These are phyloP conservation scores for Alternaria alternata DNA, from an alignment of 2,329 filamentous ascomycete species.

Conservation along the genomic window DNA sequence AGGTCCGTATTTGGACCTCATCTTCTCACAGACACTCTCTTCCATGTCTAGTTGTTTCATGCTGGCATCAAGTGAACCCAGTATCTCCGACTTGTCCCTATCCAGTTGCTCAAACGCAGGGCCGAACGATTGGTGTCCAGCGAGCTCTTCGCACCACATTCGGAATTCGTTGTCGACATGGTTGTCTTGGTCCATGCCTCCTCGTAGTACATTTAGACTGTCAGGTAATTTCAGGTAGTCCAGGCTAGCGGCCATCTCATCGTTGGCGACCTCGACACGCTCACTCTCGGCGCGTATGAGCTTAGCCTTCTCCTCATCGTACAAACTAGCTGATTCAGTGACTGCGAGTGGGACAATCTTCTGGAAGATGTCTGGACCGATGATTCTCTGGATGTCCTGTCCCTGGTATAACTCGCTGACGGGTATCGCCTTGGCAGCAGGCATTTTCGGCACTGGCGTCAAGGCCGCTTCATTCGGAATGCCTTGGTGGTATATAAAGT, in stretches of 20 bases:
- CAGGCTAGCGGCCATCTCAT: slow-evolving; percentile 93
- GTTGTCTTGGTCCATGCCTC: slow-evolving; percentile 88
- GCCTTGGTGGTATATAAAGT: slow-evolving; percentile 96
- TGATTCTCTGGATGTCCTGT: slow-evolving; percentile 96
- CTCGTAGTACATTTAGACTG: slow-evolving; percentile 89
- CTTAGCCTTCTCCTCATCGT: slow-evolving; percentile 98
- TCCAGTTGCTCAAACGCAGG: slow-evolving; percentile 81
- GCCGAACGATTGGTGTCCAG: slow-evolving; percentile 80
- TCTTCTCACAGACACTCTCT: slow-evolving; percentile 98
- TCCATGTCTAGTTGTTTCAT: slow-evolving; percentile 94
- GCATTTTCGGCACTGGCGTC: slow-evolving; percentile 83
- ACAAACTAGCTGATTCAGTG: slow-evolving; percentile 94
- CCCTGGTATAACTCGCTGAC: slow-evolving; percentile 96
- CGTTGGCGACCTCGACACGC: slow-evolving; percentile 88
- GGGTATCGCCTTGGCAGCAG: slow-evolving; percentile 94
- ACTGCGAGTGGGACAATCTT: slow-evolving; percentile 96
- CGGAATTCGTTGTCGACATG: slow-evolving; percentile 89
- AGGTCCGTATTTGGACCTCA: slow-evolving; percentile 94
- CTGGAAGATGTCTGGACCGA: slow-evolving; percentile 94
- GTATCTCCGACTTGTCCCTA: slow-evolving; percentile 77
- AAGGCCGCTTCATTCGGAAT: slow-evolving; percentile 87
- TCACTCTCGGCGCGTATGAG: slow-evolving; percentile 92
- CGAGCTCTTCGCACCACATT: slow-evolving; percentile 92
- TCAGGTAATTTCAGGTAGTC: slow-evolving; percentile 92
- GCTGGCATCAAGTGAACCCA: slow-evolving; percentile 77